phyloP scores from a whole-genome alignment of 148 eudicot genomes.

The Agrostemma githago region DNA sequence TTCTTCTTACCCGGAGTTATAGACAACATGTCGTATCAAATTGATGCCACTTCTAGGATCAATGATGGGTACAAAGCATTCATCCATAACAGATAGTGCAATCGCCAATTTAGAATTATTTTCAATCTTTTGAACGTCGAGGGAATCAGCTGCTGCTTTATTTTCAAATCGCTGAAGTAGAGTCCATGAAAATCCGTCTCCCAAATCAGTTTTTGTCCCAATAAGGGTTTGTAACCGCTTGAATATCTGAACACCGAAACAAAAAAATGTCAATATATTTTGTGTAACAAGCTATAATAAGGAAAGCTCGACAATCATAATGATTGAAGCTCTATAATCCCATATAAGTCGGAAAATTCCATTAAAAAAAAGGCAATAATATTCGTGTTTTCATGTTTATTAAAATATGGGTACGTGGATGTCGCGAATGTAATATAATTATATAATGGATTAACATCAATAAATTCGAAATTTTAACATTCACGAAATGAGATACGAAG shows the following conservation, averaged over 20 bases:
- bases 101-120: conserved; percentile 80
- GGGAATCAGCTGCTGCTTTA: conserved; percentile 26
- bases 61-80: conserved; percentile 85
- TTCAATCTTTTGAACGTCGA: conserved; percentile 43
- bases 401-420: too few relatives aligned
- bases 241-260: conserved; percentile 42
- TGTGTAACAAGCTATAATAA: background rate
- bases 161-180: conserved; percentile 58
- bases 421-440: too few relatives aligned
- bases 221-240: conserved; percentile 47
- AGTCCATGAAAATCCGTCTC: conserved; percentile 74
- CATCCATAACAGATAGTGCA: conserved; percentile 78
- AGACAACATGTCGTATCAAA: conserved; percentile 65
- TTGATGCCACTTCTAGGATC: conserved; percentile 76
- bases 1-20: conserved; percentile 77
- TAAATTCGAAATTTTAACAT: too few relatives aligned
- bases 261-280: background rate
- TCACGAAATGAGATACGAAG: too few relatives aligned
- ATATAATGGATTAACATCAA: too few relatives aligned
- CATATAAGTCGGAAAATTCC: background rate
- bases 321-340: background rate
- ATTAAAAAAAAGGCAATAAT: too few relatives aligned
- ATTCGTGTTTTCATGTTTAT: too few relatives aligned
- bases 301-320: background rate
- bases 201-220: conserved; percentile 61